Evolutionary conservation across 805 yeast genomes (phyloP), one percentile per base, ranked within the genome.

Genomic region (Pichia pseudocactophila): DNA sequence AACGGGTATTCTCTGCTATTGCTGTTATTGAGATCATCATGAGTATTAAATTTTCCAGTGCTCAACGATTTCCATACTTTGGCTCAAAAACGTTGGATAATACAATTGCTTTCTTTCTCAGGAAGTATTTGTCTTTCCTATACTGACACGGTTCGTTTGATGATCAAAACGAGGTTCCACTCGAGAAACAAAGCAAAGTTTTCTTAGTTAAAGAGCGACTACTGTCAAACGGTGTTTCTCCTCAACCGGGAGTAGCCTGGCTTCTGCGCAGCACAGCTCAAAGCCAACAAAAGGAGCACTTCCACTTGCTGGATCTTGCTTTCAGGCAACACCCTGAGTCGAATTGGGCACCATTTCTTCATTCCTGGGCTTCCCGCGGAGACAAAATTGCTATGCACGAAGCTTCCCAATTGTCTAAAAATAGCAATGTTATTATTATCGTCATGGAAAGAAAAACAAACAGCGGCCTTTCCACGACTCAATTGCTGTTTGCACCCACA

Each of bases 51-150:
- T 79, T 79, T 53, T 80, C 74, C 3, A 69, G 74, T 57, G 73
- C 71, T 39, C 78, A 78, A 45, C 82, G 79, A 22, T 68, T 76
- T 44, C 76, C 79, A 2, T n/a, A n/a, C 74, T 77, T 15, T 79
- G 82, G 78, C 63, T 76, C 30, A 58, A 52, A 3, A 65, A 70
- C 48, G 57, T 66, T 40, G 84, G 84, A 1, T 61, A 67, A 41
- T 75, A 76, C 50, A 70, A 76, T 50, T 68, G 79, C 15, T 78
- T 77, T 47, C 68, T 78, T 38, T 71, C 75, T 72, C 78, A 11
- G 80, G 75, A 1, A 71, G 72, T 42, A 65, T 76, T 48, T 67
- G 74, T 40, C 56, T 77, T 30, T 68, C 67, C 46, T 63, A 72
- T 47, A 67, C 71, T 47, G 63, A 68, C 26, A 58, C 74, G 10